Conservation (phyloP, 306 rosid genomes). For the Inga laurina region DNA sequence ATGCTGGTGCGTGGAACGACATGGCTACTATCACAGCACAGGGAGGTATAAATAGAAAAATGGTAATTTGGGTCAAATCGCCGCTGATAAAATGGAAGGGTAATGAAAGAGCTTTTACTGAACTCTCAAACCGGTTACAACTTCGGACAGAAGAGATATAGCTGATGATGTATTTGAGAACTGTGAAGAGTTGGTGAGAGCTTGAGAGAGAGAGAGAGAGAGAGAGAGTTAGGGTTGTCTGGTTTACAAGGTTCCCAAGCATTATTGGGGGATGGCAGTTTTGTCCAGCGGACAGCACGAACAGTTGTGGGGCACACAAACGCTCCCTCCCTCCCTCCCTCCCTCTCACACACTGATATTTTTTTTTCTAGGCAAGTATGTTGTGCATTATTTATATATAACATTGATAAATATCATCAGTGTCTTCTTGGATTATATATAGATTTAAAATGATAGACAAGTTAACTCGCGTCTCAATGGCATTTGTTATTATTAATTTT, state of each 20-base stretch:
- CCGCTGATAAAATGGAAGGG: constrained; percentile 12
- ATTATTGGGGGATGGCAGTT: constrained; percentile 92
- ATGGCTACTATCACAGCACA: constrained; percentile 15
- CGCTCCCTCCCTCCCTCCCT: constrained; percentile 24
- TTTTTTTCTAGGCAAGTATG: background rate
- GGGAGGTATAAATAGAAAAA: background rate
- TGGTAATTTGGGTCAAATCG: constrained; percentile 22
- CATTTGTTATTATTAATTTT: background rate
- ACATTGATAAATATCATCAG: background rate
- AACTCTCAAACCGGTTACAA: constrained; percentile 14
- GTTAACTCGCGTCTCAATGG: background rate
- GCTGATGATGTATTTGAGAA: constrained; percentile 42
- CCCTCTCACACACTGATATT: background rate
- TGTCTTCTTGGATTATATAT: background rate
- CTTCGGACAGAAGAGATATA: constrained; percentile 30
- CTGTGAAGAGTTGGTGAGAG: constrained; percentile 35
- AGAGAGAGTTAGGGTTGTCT: constrained; percentile 44
- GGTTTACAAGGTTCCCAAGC: constrained; percentile 77
- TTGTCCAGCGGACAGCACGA: constrained; percentile 77
- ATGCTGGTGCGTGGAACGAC: constrained; percentile 44
- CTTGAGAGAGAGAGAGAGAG: constrained; percentile 16
- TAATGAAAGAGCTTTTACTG: constrained; percentile 59
- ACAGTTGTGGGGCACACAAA: constrained; percentile 68
- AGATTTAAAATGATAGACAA: background rate
- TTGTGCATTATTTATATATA: background rate